Base-by-base conservation (phyloP, 495 filamentous ascomycete species). In the Ramalina intermedia region DNA sequence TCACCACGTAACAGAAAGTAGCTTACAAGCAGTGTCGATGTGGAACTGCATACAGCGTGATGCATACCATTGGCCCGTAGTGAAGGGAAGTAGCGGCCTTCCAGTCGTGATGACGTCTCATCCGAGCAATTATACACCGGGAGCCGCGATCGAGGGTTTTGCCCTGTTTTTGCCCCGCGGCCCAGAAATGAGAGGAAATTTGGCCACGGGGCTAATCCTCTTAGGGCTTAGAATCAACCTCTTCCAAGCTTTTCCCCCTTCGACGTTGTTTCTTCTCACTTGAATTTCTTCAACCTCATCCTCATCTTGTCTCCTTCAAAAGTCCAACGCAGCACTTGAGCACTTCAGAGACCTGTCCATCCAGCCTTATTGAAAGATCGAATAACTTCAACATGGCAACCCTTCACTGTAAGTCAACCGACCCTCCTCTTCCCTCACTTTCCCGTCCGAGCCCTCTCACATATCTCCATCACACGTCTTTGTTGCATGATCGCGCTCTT, bases 401-500 rank as follows among this genome's bases (percentile, higher is more conserved):
- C 63, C 68, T 81, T 52, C 69, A 79, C 61, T 81, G 78, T 81
- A 67, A 69, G 77, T 70, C 44, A 11, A 23, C 38, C 37, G 7
- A 23, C 38, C 38, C 16, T 6, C 13, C 21, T 41, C 9, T 17
- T 41, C 1, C 13, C 6, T n/a, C 9, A 41, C 21, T 11, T 41
- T n/a, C 38, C 21, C 16, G 13, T 41, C 9, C 21, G 7, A 8
- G 6, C n/a, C 6, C 38, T 11, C 1, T 41, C 38, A 41, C 16
- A 41, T 14, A 39, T 41, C 38, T 23, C 16, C 21, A 41, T 41
- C 38, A n/a, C 21, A 33, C 27, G 7, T 12, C 3, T 12, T 33
- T 7, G 11, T 33, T 8, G 6, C 27, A 7, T 12, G 11, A 33
- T 33, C 6, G 11, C 11, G 27, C 23, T 33, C 27, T 12, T 7